Evolutionary conservation across 2,329 filamentous ascomycete genomes (phyloP).

Genomic region (Nigrospora sphaerica): DNA sequence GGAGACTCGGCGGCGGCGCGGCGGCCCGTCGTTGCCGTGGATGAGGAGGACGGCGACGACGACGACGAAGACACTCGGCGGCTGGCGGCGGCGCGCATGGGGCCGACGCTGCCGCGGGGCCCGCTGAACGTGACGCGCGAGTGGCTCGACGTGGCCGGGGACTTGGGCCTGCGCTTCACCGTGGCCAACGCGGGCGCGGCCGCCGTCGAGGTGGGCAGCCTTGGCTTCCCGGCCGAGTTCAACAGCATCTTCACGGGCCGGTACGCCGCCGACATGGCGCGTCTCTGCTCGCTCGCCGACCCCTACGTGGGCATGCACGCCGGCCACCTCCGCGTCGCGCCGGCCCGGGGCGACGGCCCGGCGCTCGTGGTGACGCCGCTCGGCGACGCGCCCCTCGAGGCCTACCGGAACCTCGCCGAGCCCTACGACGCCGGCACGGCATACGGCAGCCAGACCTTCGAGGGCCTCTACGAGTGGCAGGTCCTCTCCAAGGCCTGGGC

Average conservation of each 20-base stretch:
- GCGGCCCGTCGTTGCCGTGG: conserved; percentile 24
- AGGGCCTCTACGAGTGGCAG: conserved; percentile 56
- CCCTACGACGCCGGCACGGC: conserved; percentile 25
- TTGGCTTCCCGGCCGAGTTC: conserved; percentile 53
- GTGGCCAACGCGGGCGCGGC: conserved; percentile 34
- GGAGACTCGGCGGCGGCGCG: conserved; percentile 38
- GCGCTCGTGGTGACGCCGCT: conserved; percentile 49
- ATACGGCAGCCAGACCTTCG: conserved; percentile 49
- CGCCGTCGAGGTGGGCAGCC: conserved; percentile 44
- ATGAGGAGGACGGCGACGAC: background rate
- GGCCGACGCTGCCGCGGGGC: conserved; percentile 29
- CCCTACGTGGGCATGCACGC: conserved; percentile 55
- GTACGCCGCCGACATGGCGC: conserved; percentile 37
- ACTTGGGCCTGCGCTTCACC: conserved; percentile 44
- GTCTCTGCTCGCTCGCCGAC: conserved; percentile 47
- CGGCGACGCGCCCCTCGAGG: conserved; percentile 41
- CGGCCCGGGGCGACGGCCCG: conserved; percentile 42
- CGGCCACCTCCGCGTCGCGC: conserved; percentile 47
- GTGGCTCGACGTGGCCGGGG: conserved; percentile 40
- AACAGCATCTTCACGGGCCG: conserved; percentile 55
- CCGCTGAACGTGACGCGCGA: conserved; percentile 39
- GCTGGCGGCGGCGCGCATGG: conserved; percentile 32
- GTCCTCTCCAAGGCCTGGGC: conserved; percentile 45
- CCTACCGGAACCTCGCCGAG: conserved; percentile 46
- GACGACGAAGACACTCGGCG: conserved; percentile 4